phyloP scores from a whole-genome alignment of 805 yeast genomes.

The Nakazawaea anatomiae region DNA sequence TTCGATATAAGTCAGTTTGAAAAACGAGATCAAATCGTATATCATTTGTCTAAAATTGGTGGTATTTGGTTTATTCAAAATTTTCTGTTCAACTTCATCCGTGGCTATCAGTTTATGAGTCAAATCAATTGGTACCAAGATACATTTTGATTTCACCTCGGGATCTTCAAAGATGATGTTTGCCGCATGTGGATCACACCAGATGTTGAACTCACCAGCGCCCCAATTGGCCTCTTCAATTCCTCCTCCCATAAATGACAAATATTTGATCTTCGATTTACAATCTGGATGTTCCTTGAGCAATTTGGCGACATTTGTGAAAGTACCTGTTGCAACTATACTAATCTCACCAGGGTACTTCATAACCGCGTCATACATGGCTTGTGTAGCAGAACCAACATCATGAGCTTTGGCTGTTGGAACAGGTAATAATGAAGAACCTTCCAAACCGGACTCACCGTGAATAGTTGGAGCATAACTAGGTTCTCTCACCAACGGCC shows the following conservation, averaged over 20 bases:
- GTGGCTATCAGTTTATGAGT: constrained; percentile 63
- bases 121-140: constrained; percentile 61
- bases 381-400: constrained; percentile 21
- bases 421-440: constrained; percentile 53
- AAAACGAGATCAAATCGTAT: constrained; percentile 47
- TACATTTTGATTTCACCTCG: constrained; percentile 38
- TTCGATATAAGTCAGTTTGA: constrained; percentile 37
- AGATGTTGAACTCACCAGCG: constrained; percentile 70
- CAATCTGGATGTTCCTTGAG: constrained; percentile 26
- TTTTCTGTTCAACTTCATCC: constrained; percentile 27
- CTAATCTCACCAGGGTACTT: constrained; percentile 24
- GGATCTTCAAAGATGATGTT: constrained; percentile 43
- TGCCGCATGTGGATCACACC: constrained; percentile 76
- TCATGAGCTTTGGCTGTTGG: constrained; percentile 26
- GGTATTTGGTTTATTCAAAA: constrained; percentile 26
- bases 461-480: constrained; percentile 59
- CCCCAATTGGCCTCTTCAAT: constrained; percentile 27
- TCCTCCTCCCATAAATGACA: constrained; percentile 38
- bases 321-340: constrained; percentile 34
- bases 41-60: constrained; percentile 48
- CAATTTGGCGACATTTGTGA: constrained; percentile 32
- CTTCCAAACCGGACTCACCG: constrained; percentile 74
- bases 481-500: constrained; percentile 48
- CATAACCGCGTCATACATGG: constrained; percentile 20
- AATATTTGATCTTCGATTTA: constrained; percentile 21